Evolutionary conservation across 1,139 yeast genomes (phyloP).

Genomic region (Debaryomycetaceae sp.): DNA sequence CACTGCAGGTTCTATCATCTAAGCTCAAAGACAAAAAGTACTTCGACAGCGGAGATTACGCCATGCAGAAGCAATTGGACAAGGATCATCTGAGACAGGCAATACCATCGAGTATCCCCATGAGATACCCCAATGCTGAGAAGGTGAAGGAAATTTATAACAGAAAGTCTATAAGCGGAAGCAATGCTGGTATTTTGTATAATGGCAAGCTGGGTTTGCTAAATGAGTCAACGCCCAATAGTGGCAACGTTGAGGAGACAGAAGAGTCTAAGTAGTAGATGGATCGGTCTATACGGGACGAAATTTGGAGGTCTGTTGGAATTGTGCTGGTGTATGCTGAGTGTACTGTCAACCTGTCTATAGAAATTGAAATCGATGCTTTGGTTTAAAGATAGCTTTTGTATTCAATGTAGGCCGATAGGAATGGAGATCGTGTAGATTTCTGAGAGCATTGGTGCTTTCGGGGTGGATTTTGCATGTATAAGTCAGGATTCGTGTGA

Average conservation of each 20-base stretch:
- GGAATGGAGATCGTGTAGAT: no score
- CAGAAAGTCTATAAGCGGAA: conserved; percentile 44
- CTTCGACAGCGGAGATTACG: conserved; percentile 97
- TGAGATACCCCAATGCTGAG: conserved; percentile 50
- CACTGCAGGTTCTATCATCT: conserved; percentile 74
- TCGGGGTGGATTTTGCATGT: background rate
- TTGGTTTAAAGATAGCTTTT: no score
- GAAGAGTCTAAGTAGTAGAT: conserved; percentile 12
- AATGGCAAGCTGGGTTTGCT: conserved; percentile 47
- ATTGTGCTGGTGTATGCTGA: no score
- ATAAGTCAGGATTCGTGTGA: background rate
- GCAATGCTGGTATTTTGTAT: conserved; percentile 42
- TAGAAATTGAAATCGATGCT: no score
- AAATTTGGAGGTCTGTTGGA: background rate
- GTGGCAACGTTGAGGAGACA: conserved; percentile 15
- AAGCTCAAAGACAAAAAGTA: conserved; percentile 87
- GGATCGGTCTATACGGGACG: conserved; percentile 1
- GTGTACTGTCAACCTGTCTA: no score
- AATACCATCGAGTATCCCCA: conserved; percentile 32
- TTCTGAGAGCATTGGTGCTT: no score
- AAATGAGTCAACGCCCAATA: conserved; percentile 38
- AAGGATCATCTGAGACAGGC: conserved; percentile 21
- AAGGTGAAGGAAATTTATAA: conserved; percentile 47
- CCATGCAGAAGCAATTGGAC: conserved; percentile 67
- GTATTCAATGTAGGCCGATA: no score